Percentiles rank a stretch among this genome's conserved stretches.
These are phyloP conservation scores for Gaertneriomyces semiglobifer DNA, from an alignment of 192 early-diverging fungal species.

Conservation along the genomic window DNA sequence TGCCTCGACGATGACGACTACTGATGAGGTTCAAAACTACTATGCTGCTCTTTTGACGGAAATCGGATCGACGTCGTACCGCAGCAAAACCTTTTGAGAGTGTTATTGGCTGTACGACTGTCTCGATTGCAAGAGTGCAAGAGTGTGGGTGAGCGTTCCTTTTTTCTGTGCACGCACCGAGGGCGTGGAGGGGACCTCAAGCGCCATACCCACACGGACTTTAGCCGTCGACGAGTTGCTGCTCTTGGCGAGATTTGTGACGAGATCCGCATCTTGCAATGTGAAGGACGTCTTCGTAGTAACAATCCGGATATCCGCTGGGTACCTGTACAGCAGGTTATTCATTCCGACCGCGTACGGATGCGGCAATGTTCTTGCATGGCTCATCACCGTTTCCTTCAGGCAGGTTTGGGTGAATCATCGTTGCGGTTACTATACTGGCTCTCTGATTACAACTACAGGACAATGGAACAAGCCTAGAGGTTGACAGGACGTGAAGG, in stretches of 20 bases:
- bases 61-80: not conserved
- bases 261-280: not conserved
- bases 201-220: not conserved
- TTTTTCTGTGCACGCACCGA: not conserved
- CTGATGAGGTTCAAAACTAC: not conserved
- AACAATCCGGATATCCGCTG: no score
- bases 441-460: no score
- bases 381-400: no score
- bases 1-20: not conserved
- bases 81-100: not conserved
- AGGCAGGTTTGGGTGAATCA: no score
- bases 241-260: not conserved
- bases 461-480: no score
- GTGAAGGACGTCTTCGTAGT: not conserved
- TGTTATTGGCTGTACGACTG: not conserved
- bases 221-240: not conserved
- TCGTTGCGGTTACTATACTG: no score
- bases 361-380: no score
- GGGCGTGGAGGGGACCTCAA: not conserved
- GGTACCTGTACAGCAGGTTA: no score
- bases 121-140: not conserved
- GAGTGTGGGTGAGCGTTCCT: not conserved
- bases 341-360: no score
- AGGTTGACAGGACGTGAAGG: no score
- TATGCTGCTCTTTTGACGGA: not conserved